Conservation (phyloP, 805 yeast genomes). For the Metschnikowia chrysomelidarum region DNA sequence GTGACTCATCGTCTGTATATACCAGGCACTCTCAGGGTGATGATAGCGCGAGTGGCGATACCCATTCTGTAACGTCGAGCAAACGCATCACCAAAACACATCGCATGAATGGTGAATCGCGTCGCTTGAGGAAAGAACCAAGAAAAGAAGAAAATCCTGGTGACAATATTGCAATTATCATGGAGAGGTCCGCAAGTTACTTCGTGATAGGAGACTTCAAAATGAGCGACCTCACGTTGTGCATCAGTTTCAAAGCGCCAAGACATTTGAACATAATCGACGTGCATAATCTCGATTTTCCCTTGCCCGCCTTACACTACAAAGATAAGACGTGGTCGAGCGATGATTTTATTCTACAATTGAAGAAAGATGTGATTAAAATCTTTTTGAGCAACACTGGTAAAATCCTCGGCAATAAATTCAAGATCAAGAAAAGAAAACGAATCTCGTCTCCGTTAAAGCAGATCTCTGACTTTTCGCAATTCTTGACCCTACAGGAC, state of each 20-base stretch:
- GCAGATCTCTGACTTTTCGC: conserved; percentile 39
- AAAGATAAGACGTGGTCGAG: conserved; percentile 68
- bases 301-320: conserved; percentile 52
- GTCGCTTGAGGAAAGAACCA: neutral
- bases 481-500: conserved; percentile 38
- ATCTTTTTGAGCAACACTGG: conserved; percentile 68
- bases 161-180: conserved; percentile 41
- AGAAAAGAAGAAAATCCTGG: neutral
- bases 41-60: conserved; percentile 7
- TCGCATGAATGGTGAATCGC: too few species aligned
- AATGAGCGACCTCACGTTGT: conserved; percentile 39
- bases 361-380: conserved; percentile 63
- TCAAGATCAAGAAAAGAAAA: conserved; percentile 41
- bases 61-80: conserved; percentile 4
- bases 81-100: neutral
- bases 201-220: conserved; percentile 38
- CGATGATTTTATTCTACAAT: conserved; percentile 58
- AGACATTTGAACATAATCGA: conserved; percentile 69
- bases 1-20: conserved; percentile 2
- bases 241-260: conserved; percentile 75
- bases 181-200: conserved; percentile 42
- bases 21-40: conserved; percentile 1
- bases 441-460: conserved; percentile 31
- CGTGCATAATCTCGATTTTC: conserved; percentile 68
- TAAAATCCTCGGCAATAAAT: conserved; percentile 72